phyloP scores from a whole-genome alignment of 164 flowering plant genomes.

The Chimonanthus salicifolius region DNA sequence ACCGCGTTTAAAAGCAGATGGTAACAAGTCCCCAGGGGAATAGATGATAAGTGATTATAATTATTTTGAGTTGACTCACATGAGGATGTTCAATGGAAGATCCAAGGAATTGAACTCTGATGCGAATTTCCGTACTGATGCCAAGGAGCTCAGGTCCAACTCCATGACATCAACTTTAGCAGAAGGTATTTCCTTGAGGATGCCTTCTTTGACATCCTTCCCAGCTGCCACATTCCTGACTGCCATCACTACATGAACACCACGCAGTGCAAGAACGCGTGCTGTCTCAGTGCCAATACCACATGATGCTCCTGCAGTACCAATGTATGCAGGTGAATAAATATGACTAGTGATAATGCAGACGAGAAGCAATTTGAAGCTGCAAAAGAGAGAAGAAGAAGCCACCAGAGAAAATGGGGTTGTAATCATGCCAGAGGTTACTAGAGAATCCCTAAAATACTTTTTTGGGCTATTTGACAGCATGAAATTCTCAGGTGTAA shows the following conservation, averaged over 20 bases:
- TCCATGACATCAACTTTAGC: conserved; percentile 76
- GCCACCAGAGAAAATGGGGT: background rate
- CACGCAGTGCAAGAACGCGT: conserved; percentile 64
- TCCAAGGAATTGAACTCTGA: conserved; percentile 40
- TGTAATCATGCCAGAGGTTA: too few relatives aligned
- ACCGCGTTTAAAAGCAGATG: background rate
- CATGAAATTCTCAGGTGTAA: too few relatives aligned
- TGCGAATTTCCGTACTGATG: conserved; percentile 63
- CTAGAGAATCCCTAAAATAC: too few relatives aligned
- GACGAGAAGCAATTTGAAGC: background rate
- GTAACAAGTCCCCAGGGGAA: background rate
- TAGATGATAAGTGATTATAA: background rate
- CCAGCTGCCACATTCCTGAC: conserved; percentile 62
- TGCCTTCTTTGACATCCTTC: conserved; percentile 39
- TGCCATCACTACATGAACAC: conserved; percentile 70
- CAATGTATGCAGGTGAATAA: background rate
- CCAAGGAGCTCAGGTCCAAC: conserved; percentile 66
- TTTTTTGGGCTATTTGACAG: too few relatives aligned
- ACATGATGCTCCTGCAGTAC: conserved; percentile 74
- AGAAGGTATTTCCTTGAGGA: conserved; percentile 44
- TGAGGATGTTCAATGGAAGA: conserved; percentile 58
- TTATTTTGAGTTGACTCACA: conserved; percentile 36
- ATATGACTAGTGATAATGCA: background rate
- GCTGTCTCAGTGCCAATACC: conserved; percentile 80
- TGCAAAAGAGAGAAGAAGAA: background rate